These are phyloP conservation scores for Cryptococcus sp. DNA, from an alignment of 1,284 basidiomycete genomes.

Conservation along the genomic window DNA sequence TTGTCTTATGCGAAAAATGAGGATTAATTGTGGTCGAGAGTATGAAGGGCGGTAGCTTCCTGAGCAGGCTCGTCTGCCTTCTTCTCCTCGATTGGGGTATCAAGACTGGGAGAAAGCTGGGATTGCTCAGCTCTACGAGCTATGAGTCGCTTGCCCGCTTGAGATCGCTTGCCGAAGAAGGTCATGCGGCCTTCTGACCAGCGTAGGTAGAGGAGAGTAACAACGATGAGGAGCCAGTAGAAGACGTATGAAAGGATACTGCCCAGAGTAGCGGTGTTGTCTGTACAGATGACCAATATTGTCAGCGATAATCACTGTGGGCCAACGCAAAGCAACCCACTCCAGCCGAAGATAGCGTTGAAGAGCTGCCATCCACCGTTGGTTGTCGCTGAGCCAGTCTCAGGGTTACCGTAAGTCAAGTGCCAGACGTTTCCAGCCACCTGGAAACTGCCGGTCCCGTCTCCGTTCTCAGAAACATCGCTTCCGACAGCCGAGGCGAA, in stretches of 20 bases:
- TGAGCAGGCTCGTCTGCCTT: neutral
- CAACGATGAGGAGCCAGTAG: slow-evolving; percentile 75
- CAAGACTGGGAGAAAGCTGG: neutral
- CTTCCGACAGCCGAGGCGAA: slow-evolving; percentile 62
- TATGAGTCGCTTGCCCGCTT: slow-evolving; percentile 18
- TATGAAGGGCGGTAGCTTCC: neutral
- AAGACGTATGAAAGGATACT: slow-evolving; percentile 71
- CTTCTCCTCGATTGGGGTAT: slow-evolving; percentile 3
- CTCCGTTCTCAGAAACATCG: slow-evolving; percentile 69
- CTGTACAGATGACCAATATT: neutral
- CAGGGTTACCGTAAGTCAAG: slow-evolving; percentile 75
- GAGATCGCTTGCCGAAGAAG: slow-evolving; percentile 44
- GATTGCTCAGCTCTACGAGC: neutral
- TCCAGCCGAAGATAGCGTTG: slow-evolving; percentile 52
- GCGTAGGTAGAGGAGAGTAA: slow-evolving; percentile 67
- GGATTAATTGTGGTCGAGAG: neutral
- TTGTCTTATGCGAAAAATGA: too few relatives aligned
- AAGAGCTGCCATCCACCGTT: slow-evolving; percentile 54
- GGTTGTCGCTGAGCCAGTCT: slow-evolving; percentile 55
- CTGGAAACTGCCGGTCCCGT: slow-evolving; percentile 59
- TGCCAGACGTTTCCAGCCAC: slow-evolving; percentile 76
- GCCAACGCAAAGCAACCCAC: slow-evolving; percentile 6
- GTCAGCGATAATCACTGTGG: slow-evolving; percentile 32
- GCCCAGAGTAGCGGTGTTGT: slow-evolving; percentile 60
- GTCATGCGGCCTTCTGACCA: slow-evolving; percentile 58